Evolutionary conservation across 805 yeast genomes (phyloP).

Genomic region (Scheffersomyces coipomensis): DNA sequence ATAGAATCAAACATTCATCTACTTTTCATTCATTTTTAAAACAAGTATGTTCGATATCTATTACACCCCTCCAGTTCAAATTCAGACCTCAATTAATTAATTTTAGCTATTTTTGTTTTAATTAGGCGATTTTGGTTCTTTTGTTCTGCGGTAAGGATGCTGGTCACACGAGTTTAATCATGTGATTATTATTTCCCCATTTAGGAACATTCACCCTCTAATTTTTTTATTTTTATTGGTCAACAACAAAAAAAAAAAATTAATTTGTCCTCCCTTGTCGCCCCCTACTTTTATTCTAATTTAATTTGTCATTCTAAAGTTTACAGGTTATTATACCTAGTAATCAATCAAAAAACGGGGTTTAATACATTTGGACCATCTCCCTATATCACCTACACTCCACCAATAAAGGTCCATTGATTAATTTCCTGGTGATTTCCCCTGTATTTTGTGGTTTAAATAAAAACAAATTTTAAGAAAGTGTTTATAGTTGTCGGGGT

Average conservation of each 20-base stretch:
- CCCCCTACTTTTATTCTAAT: background rate
- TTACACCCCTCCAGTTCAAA: no score
- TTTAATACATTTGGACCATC: conserved; percentile 3
- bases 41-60: no score
- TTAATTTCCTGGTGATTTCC: background rate
- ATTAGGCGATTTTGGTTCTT: no score
- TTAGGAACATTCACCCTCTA: no score
- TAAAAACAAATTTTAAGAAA: background rate
- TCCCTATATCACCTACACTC: background rate
- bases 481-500: no score
- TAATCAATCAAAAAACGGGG: conserved; percentile 11
- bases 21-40: no score
- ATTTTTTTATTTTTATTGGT: background rate
- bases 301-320: background rate
- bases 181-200: no score
- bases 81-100: no score
- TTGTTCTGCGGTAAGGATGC: no score
- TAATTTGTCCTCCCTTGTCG: background rate
- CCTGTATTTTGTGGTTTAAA: background rate
- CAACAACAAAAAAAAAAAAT: conserved; percentile 1
- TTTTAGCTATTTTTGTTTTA: no score
- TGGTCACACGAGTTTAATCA: no score
- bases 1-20: no score
- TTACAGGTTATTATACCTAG: conserved; percentile 4
- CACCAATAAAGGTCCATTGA: background rate